A percentile compares a stretch with the other conserved stretches of the same genome.
Evolutionary conservation across 2,329 filamentous ascomycete species (phyloP).

Genomic region (Xylariaceae sp.): DNA sequence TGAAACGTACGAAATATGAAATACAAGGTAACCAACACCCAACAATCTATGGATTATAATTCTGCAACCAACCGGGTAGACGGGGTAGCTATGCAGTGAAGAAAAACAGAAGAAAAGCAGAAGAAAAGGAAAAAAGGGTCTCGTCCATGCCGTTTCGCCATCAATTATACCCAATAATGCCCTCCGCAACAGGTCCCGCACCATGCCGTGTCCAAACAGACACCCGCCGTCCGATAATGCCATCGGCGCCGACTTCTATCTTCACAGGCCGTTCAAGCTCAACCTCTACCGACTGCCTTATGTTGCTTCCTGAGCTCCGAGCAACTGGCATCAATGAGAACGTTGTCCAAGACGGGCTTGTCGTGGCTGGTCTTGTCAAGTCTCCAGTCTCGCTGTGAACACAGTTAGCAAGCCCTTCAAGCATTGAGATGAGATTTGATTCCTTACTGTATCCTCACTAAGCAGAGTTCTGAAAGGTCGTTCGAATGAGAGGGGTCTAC

Average conservation of each 20-base stretch:
- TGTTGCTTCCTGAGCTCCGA: constrained; percentile 1
- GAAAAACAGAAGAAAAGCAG: too few relatives aligned
- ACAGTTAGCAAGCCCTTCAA: constrained; percentile 9
- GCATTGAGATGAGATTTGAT: background rate
- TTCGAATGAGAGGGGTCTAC: constrained; percentile 26
- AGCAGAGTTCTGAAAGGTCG: constrained; percentile 23
- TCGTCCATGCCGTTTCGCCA: background rate
- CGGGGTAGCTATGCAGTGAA: too few relatives aligned
- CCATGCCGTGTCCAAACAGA: constrained; percentile 34
- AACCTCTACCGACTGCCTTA: constrained; percentile 29
- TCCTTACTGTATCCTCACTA: constrained; percentile 43
- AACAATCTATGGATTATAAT: too few relatives aligned
- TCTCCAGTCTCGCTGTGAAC: constrained; percentile 38
- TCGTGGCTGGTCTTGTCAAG: constrained; percentile 35
- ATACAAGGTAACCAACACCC: too few relatives aligned
- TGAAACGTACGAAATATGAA: too few relatives aligned
- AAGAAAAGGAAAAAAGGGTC: background rate
- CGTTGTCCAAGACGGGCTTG: constrained; percentile 41
- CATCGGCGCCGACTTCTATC: constrained; percentile 40
- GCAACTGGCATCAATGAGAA: constrained; percentile 31
- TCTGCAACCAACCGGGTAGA: too few relatives aligned
- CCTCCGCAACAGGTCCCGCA: constrained; percentile 38
- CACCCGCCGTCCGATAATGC: constrained; percentile 46
- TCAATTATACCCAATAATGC: constrained; percentile 47
- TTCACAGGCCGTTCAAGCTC: constrained; percentile 37